phyloP scores from a whole-genome alignment of 345 rosid species.

The Raphanus sativus region DNA sequence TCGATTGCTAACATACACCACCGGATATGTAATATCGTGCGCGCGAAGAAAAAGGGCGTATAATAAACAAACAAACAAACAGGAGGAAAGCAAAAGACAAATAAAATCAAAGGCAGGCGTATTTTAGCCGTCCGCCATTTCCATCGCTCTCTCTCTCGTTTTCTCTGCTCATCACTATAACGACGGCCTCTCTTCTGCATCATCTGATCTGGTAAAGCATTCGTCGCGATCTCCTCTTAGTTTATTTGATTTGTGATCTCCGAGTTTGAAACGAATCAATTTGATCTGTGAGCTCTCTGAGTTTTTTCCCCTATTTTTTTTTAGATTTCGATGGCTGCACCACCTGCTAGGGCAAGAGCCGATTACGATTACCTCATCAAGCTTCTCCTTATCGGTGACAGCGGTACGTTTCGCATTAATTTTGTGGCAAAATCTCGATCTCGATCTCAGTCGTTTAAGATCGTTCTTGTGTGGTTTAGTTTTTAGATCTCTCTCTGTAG shows the following conservation, averaged over 20 bases:
- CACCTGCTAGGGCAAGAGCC: conserved; percentile 79
- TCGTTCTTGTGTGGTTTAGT: conserved; percentile 1
- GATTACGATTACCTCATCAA: conserved; percentile 77
- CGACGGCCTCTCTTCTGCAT: conserved; percentile 12
- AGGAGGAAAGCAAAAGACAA: not conserved
- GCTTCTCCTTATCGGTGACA: conserved; percentile 75
- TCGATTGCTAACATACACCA: conserved; percentile 29
- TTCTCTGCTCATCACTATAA: conserved; percentile 23
- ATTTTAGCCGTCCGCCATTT: conserved; percentile 41
- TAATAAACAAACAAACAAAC: not conserved
- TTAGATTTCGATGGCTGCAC: conserved; percentile 54
- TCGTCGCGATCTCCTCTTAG: not conserved
- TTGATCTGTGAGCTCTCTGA: not conserved
- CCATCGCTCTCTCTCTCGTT: conserved; percentile 29
- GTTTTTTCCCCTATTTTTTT: not conserved
- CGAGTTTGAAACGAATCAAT: not conserved
- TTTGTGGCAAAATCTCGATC: not conserved
- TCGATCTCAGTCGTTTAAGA: conserved; percentile 17
- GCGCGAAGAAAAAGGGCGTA: conserved; percentile 33
- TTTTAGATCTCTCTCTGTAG: not conserved
- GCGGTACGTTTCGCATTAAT: conserved; percentile 45
- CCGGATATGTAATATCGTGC: conserved; percentile 25
- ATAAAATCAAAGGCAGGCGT: conserved; percentile 27
- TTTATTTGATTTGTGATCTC: not conserved
- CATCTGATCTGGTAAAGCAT: conserved; percentile 1